These are phyloP conservation scores for Neohortaea acidophila DNA, from an alignment of 495 filamentous ascomycete species.

Conservation along the genomic window DNA sequence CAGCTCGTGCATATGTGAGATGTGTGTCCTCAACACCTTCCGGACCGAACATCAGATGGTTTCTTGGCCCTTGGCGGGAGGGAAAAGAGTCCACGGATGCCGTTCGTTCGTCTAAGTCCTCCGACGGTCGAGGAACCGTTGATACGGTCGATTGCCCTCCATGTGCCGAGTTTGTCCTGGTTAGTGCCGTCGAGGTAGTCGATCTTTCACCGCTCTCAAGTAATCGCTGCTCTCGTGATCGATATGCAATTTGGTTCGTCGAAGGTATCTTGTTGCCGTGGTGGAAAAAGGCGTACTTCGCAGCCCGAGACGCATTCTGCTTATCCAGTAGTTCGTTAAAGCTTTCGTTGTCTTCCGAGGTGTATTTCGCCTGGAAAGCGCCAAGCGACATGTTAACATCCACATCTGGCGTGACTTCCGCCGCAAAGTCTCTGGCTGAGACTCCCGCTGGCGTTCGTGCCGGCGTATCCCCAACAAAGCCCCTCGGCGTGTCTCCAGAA, in stretches of 20 bases:
- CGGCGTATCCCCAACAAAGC: constrained; percentile 53
- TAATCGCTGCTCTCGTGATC: constrained; percentile 39
- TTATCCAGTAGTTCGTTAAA: constrained; percentile 88
- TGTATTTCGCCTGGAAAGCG: constrained; percentile 83
- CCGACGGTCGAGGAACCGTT: constrained; percentile 14
- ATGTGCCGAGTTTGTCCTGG: constrained; percentile 13
- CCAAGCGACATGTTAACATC: constrained; percentile 70
- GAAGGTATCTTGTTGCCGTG: constrained; percentile 75
- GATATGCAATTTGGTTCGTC: constrained; percentile 70
- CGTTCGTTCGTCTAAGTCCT: constrained; percentile 49
- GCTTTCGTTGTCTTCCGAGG: constrained; percentile 90
- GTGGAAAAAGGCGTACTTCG: constrained; percentile 81
- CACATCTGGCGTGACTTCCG: constrained; percentile 34
- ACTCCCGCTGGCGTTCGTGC: constrained; percentile 34
- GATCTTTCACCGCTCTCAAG: constrained; percentile 31
- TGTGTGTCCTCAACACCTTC: constrained; percentile 51
- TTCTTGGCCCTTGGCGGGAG: constrained; percentile 43
- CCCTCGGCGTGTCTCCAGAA: constrained; percentile 33
- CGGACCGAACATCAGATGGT: constrained; percentile 79
- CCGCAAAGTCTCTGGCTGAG: constrained; percentile 12
- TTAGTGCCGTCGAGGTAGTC: constrained; percentile 9
- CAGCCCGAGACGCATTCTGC: constrained; percentile 67
- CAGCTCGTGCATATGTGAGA: constrained; percentile 50
- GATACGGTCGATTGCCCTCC: constrained; percentile 6
- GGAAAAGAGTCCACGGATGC: constrained; percentile 70